These are phyloP conservation scores for Chrysanthemum lavandulifolium DNA, from an alignment of 129 eudicot species.

Conservation along the genomic window DNA sequence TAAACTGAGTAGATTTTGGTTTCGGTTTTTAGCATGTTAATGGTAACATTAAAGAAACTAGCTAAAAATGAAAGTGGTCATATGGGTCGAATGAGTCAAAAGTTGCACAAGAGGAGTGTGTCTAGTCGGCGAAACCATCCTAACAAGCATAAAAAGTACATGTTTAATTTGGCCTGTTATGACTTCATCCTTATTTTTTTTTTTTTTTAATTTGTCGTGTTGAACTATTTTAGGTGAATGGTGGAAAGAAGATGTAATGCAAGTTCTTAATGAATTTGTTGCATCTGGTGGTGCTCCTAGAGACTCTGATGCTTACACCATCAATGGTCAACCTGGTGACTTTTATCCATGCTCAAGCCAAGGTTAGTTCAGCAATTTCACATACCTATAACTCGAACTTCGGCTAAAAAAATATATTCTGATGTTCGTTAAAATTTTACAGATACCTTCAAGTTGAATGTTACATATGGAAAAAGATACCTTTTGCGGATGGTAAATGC, in stretches of 20 bases:
- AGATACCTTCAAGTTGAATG: slow-evolving; percentile 44
- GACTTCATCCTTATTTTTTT: neutral
- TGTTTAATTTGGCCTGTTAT: too few relatives aligned
- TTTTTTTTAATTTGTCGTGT: neutral
- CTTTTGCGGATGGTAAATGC: slow-evolving; percentile 57
- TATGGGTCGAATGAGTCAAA: too few relatives aligned
- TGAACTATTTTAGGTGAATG: slow-evolving; percentile 35
- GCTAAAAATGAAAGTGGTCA: too few relatives aligned
- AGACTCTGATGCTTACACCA: slow-evolving; percentile 48
- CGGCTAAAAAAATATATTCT: neutral
- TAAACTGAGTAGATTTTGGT: neutral
- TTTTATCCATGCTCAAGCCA: slow-evolving; percentile 41
- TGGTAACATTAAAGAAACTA: too few relatives aligned
- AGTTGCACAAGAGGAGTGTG: too few relatives aligned
- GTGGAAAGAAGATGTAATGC: slow-evolving; percentile 45
- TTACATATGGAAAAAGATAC: slow-evolving; percentile 36
- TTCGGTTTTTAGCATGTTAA: neutral
- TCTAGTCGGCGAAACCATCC: too few relatives aligned
- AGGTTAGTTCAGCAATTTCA: slow-evolving; percentile 20
- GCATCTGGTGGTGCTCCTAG: slow-evolving; percentile 42
- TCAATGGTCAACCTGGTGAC: slow-evolving; percentile 55
- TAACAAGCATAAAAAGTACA: too few relatives aligned
- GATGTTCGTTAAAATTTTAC: neutral
- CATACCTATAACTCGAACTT: neutral
- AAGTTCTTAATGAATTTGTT: slow-evolving; percentile 28